Evolutionary conservation across 805 yeast genomes (phyloP).

Genomic region (Ogataea angusta): DNA sequence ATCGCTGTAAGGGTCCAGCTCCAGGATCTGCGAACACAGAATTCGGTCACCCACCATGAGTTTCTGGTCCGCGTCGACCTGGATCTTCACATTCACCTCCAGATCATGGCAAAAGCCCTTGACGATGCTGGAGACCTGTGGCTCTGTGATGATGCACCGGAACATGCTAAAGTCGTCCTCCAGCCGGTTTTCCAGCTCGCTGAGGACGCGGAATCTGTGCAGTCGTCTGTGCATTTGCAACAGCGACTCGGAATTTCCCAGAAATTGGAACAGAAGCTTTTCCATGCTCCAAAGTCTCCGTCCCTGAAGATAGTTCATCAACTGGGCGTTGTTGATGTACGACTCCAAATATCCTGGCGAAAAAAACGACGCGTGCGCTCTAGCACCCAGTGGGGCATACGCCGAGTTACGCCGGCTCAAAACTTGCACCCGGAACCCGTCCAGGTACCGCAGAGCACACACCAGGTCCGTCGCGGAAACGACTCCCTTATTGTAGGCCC

Average conservation of each 20-base stretch:
- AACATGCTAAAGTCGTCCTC: conserved; percentile 25
- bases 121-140: conserved; percentile 29
- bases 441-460: conserved; percentile 22
- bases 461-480: conserved; percentile 23
- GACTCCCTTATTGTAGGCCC: conserved; percentile 18
- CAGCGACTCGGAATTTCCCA: conserved; percentile 23
- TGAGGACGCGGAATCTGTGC: conserved; percentile 17
- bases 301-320: conserved; percentile 35
- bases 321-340: conserved; percentile 30
- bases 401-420: conserved; percentile 17
- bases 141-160: conserved; percentile 44
- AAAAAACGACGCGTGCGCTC: conserved; percentile 28
- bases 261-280: conserved; percentile 6
- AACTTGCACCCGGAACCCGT: conserved; percentile 17
- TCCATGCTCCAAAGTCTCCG: conserved; percentile 22
- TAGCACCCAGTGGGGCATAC: conserved; percentile 28
- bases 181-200: conserved; percentile 7
- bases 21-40: conserved; percentile 42
- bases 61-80: conserved; percentile 24
- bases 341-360: conserved; percentile 25
- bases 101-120: conserved; percentile 47
- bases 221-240: conserved; percentile 24
- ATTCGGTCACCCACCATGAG: conserved; percentile 43
- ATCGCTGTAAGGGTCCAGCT: conserved; percentile 39
- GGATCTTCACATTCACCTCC: conserved; percentile 45